Base-by-base conservation (phyloP, 257 asterid species). In the Nicotiana knightiana region DNA sequence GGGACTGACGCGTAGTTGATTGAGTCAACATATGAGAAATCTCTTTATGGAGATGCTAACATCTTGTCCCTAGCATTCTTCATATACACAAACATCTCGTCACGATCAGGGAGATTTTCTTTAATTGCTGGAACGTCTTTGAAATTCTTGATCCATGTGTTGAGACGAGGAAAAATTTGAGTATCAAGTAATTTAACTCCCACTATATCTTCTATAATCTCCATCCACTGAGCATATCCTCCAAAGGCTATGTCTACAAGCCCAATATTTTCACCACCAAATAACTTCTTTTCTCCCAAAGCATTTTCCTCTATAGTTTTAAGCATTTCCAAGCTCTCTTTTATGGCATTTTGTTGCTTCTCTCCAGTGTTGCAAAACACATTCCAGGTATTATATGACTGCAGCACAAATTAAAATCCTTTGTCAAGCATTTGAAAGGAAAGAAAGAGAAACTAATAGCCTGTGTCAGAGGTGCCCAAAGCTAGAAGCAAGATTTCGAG, bases 21-120 rank as follows among this genome's bases (percentile, higher is more conserved):
- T 37, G 46, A 6, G 48, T 39, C 48, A 6, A 39, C 10, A 39
- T 6, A 6, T 6, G 48, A 39, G 48, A 39, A 39, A n/a, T 59
- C 39, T 46, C 8, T 0, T 5, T 71, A 71, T 0, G 39, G 4
- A 46, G 79, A 46, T 46, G 79, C 39, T 46, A 5, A 71, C 24
- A 71, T 71, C 62, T 54, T 71, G 2, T 48, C 79, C 6, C 79
- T 71, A 46, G 21, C 62, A 46, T 71, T 71, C 10, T 71, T 71
- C 79, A 71, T 46, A 18, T 71, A 71, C 7, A 9, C 80, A 88
- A 39, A 32, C 80, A 46, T 66, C 83, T 83, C 79, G 82, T 76
- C 90, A 88, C 81, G 39, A 48, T 71, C 4, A 48, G 79, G 62
- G 6, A 24, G 18, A 24, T 71, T 71, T 12, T 24, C 39, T 71